These are phyloP conservation scores for Leptodermis oblonga DNA, from an alignment of 257 asterid species.

Conservation along the genomic window DNA sequence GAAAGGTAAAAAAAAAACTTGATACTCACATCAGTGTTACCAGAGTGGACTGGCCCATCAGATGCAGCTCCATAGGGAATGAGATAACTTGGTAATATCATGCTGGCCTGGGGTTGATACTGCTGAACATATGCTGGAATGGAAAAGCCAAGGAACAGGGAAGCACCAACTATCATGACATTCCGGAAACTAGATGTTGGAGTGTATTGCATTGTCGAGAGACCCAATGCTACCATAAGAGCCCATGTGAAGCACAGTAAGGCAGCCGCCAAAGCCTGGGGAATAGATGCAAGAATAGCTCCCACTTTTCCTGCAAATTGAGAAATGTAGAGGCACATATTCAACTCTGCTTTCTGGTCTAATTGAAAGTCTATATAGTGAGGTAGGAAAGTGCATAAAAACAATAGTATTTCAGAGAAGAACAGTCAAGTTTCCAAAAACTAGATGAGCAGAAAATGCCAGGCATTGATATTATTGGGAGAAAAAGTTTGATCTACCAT, in stretches of 20 bases:
- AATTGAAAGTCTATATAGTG: neutral
- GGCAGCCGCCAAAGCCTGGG: slow-evolving; percentile 94
- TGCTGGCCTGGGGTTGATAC: slow-evolving; percentile 64
- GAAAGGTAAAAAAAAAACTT: neutral
- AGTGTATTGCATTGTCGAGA: slow-evolving; percentile 69
- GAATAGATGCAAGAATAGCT: slow-evolving; percentile 93
- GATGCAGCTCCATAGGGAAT: slow-evolving; percentile 93
- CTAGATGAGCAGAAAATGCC: neutral
- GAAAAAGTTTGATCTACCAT: neutral
- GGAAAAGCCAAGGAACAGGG: slow-evolving; percentile 88
- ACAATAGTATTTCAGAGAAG: neutral
- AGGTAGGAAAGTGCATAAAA: neutral
- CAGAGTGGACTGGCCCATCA: slow-evolving; percentile 77
- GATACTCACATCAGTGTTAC: slow-evolving; percentile 58
- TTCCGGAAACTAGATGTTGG: slow-evolving; percentile 77
- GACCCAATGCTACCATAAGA: slow-evolving; percentile 71
- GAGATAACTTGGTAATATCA: slow-evolving; percentile 78
- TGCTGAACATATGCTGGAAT: slow-evolving; percentile 90
- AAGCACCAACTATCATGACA: slow-evolving; percentile 77
- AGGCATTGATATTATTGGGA: neutral
- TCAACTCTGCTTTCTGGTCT: neutral
- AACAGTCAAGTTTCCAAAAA: neutral
- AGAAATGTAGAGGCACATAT: slow-evolving; percentile 11
- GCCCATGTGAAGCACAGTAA: slow-evolving; percentile 93
- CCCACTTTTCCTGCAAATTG: slow-evolving; percentile 73